phyloP scores from a whole-genome alignment of 2,329 filamentous ascomycete genomes.

The Didymella lethalis region DNA sequence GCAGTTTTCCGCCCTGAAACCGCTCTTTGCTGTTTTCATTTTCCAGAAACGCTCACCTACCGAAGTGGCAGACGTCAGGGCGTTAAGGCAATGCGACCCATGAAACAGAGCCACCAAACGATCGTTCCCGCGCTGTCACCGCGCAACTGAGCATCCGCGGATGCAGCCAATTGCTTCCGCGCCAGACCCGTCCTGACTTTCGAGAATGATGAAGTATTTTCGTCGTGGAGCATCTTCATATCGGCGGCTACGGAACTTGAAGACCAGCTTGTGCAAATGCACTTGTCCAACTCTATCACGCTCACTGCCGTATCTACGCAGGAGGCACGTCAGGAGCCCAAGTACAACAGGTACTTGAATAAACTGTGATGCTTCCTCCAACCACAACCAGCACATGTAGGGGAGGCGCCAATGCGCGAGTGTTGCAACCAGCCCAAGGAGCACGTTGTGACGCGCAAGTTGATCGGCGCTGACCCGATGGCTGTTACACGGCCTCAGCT shows the following conservation, averaged over 20 bases:
- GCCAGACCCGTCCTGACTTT: slow-evolving; percentile 24
- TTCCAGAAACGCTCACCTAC: slow-evolving; percentile 22
- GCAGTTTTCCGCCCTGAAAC: slow-evolving; percentile 30
- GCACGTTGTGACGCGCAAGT: slow-evolving; percentile 12
- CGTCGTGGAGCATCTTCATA: slow-evolving; percentile 18
- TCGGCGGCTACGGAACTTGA: slow-evolving; percentile 5
- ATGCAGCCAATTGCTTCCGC: slow-evolving; percentile 27
- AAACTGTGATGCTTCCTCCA: slow-evolving; percentile 22
- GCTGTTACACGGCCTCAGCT: not conserved
- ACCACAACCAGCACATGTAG: slow-evolving; percentile 22
- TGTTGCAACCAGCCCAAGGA: not conserved
- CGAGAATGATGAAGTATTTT: slow-evolving; percentile 29
- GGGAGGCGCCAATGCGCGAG: slow-evolving; percentile 26
- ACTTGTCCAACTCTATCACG: slow-evolving; percentile 20
- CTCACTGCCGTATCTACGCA: slow-evolving; percentile 25
- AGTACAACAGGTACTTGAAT: slow-evolving; percentile 20
- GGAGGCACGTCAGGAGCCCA: slow-evolving; percentile 22
- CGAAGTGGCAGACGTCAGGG: slow-evolving; percentile 33
- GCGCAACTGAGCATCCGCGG: slow-evolving; percentile 19
- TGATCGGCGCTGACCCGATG: not conserved
- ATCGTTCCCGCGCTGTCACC: slow-evolving; percentile 27
- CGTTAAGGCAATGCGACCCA: slow-evolving; percentile 31
- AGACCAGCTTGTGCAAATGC: slow-evolving; percentile 11
- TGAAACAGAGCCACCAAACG: slow-evolving; percentile 39
- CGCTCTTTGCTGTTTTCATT: slow-evolving; percentile 22